A percentile compares a stretch with the other conserved stretches of the same genome.
phyloP scores from a whole-genome alignment of 2,329 filamentous ascomycete species.

The Diaporthe ilicicola region DNA sequence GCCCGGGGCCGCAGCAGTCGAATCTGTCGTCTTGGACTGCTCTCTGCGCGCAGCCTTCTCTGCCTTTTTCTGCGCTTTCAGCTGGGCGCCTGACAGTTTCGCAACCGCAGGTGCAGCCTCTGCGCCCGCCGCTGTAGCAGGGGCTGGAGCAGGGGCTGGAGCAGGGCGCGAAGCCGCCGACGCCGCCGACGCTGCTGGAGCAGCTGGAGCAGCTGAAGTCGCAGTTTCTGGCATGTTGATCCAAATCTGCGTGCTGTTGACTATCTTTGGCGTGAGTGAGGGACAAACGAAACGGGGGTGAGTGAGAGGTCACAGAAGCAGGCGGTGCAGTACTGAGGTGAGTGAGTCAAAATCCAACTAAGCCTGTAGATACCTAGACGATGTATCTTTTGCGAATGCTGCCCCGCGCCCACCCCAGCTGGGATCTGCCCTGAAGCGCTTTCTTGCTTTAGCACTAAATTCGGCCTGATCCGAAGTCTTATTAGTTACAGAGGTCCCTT shows the following conservation, averaged over 20 bases:
- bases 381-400: slow-evolving; percentile 23
- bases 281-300: background rate
- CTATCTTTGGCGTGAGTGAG: background rate
- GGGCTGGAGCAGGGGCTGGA: slow-evolving; percentile 29
- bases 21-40: slow-evolving; percentile 57
- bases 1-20: slow-evolving; percentile 48
- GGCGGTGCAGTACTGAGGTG: background rate
- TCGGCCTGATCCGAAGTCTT: slow-evolving; percentile 18
- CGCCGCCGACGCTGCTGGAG: slow-evolving; percentile 29
- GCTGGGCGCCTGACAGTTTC: slow-evolving; percentile 77
- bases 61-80: slow-evolving; percentile 90
- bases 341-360: slow-evolving; percentile 31
- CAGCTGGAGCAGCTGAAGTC: slow-evolving; percentile 31
- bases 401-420: slow-evolving; percentile 26
- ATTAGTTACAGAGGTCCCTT: background rate
- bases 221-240: slow-evolving; percentile 24
- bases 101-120: slow-evolving; percentile 43
- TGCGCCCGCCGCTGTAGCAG: slow-evolving; percentile 26
- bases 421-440: slow-evolving; percentile 7
- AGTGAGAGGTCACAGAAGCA: background rate
- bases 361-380: slow-evolving; percentile 17
- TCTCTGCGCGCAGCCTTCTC: slow-evolving; percentile 90
- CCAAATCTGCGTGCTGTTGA: background rate
- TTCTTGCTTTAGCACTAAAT: background rate
- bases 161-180: slow-evolving; percentile 29